phyloP scores from a whole-genome alignment of 1,139 yeast species.

The Nakaseomyces nivariensis region DNA sequence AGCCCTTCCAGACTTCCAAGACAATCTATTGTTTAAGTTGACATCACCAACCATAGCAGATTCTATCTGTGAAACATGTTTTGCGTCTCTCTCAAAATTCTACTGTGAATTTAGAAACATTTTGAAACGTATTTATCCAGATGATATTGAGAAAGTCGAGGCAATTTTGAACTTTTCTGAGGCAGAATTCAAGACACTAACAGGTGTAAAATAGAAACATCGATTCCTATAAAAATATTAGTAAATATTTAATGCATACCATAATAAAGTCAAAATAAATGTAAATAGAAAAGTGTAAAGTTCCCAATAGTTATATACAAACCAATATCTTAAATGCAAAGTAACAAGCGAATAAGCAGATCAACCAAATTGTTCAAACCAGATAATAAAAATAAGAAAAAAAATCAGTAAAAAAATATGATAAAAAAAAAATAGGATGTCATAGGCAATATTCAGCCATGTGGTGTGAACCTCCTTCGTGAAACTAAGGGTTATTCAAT shows the following conservation, averaged over 20 bases:
- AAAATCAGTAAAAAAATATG: not conserved
- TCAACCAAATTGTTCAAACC: not conserved
- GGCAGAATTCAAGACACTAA: constrained; percentile 50
- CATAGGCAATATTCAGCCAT: too few relatives aligned
- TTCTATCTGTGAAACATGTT: constrained; percentile 42
- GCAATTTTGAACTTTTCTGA: constrained; percentile 30
- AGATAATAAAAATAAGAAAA: not conserved
- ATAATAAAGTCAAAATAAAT: not conserved
- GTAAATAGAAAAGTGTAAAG: too few relatives aligned
- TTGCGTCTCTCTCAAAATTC: constrained; percentile 42
- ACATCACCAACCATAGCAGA: constrained; percentile 56
- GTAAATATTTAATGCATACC: not conserved
- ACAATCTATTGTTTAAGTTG: constrained; percentile 42
- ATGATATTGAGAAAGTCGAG: constrained; percentile 18
- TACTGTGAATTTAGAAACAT: constrained; percentile 44
- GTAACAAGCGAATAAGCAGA: not conserved
- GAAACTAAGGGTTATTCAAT: not conserved
- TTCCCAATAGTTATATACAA: not conserved
- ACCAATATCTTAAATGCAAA: not conserved
- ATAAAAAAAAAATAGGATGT: not conserved
- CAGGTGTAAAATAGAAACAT: constrained; percentile 42
- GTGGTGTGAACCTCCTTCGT: too few relatives aligned
- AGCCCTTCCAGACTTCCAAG: constrained; percentile 54
- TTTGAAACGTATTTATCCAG: constrained; percentile 30
- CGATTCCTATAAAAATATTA: constrained; percentile 12